phyloP scores from a whole-genome alignment of 441 rosid genomes.

The Eruca vesicaria region DNA sequence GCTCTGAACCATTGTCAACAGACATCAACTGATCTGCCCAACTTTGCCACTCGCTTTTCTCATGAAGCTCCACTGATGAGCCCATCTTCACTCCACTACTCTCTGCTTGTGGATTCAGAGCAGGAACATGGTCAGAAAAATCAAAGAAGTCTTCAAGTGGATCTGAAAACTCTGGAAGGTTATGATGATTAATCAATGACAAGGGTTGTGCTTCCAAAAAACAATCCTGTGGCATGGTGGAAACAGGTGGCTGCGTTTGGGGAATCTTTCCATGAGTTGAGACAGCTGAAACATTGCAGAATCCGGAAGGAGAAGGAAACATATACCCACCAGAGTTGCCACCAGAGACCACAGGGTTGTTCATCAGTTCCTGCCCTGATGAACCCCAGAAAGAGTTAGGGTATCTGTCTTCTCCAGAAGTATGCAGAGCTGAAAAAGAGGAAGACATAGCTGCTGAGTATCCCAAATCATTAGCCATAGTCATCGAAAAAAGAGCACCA shows the following conservation, averaged over 20 bases:
- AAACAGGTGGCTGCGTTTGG: slow-evolving; percentile 48
- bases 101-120: slow-evolving; percentile 43
- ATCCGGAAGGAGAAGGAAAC: slow-evolving; percentile 61
- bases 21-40: slow-evolving; percentile 75
- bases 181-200: slow-evolving; percentile 38
- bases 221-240: slow-evolving; percentile 42
- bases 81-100: slow-evolving; percentile 37
- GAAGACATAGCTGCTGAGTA: slow-evolving; percentile 44
- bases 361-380: slow-evolving; percentile 41
- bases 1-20: slow-evolving; percentile 54
- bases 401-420: slow-evolving; percentile 37
- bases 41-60: slow-evolving; percentile 58
- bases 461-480: slow-evolving; percentile 31
- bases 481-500: slow-evolving; percentile 15
- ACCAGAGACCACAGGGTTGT: slow-evolving; percentile 22
- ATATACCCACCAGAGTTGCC: slow-evolving; percentile 19
- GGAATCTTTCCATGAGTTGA: slow-evolving; percentile 42
- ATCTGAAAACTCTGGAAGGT: slow-evolving; percentile 43
- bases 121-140: slow-evolving; percentile 46
- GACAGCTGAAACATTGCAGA: slow-evolving; percentile 61
- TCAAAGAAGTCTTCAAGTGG: slow-evolving; percentile 51
- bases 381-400: slow-evolving; percentile 48
- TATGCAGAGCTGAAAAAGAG: slow-evolving; percentile 46
- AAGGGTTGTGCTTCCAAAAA: slow-evolving; percentile 39
- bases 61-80: slow-evolving; percentile 46